A percentile compares a stretch with the other conserved stretches of the same genome.
Evolutionary conservation across 108 stramenopile species (phyloP).

Genomic region (Epithemia pelagica): DNA sequence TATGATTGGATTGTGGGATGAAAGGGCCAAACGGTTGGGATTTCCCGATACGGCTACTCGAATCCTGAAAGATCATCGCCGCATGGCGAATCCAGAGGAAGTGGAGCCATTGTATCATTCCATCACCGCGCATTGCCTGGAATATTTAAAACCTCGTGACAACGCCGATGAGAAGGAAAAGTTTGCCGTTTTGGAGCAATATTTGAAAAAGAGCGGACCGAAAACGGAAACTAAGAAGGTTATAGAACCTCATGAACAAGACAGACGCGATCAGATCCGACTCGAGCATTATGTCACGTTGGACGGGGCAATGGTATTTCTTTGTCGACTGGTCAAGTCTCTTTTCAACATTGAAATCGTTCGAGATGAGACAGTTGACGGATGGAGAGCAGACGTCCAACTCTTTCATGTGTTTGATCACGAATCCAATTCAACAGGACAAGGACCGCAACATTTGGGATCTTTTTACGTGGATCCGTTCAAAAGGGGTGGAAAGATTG

Average conservation of each 20-base stretch:
- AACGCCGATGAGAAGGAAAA: not conserved
- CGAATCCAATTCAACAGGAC: not conserved
- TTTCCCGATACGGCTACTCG: not conserved
- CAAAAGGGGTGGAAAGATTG: conserved; percentile 5
- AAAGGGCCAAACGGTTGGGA: conserved; percentile 4
- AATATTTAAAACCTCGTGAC: not conserved
- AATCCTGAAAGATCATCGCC: not conserved
- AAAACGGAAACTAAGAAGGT: not conserved
- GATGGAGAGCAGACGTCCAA: conserved; percentile 10
- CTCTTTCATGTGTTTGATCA: conserved; percentile 14
- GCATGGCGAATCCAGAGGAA: not conserved
- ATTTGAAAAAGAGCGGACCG: not conserved
- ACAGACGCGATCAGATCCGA: not conserved
- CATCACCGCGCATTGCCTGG: not conserved
- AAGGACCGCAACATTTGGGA: not conserved
- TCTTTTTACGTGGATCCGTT: conserved; percentile 20
- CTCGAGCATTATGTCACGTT: conserved; percentile 11
- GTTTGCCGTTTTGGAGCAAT: not conserved
- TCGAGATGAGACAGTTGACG: not conserved
- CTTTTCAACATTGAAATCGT: conserved; percentile 7
- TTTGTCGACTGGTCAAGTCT: not conserved
- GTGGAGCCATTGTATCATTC: not conserved
- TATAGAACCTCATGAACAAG: not conserved
- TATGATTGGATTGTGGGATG: not conserved
- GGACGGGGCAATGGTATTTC: conserved; percentile 4